Evolutionary conservation across 2,329 filamentous ascomycete species (phyloP), one percentile per base, ranked within the genome.

Genomic region (Epichloe scottii): DNA sequence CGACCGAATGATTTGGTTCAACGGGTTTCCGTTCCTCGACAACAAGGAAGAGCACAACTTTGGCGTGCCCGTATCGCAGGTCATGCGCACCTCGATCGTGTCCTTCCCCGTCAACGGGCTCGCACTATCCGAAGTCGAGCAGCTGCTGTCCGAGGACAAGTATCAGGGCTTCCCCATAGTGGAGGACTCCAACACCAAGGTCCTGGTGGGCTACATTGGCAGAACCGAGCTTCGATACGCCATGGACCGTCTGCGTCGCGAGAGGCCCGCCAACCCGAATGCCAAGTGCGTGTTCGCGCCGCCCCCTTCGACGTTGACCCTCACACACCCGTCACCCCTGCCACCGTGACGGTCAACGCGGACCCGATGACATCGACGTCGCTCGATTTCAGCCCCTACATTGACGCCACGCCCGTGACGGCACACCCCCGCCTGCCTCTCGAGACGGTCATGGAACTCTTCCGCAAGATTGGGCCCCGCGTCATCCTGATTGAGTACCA

Each of bases 1-100:
- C 21, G 93, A 98, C 66, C 85, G 89, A 55, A 95, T 96, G 88
- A 98, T 98, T 60, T 95, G 89, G 85, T 95, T 96, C 70, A 97
- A 89, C 59, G 93, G 93, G 1, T 95, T 96, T 62, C 93, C 93
- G 0, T 98, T 94, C 69, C 76, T 98, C 3, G 93, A 98, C 69
- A 94, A 87, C 67, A 98, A 98, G 64, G 91, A 97, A 67, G 93
- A 97, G 52, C 90, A 96, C 68, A 90, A 90, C 49, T 96, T 97
- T 67, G 91, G 90, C 45, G 90, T 97, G 0, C 86, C 93, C 0
- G 93, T 97, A 10, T 93, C 88, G 0, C 81, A 87, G 55, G 88
- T 87, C 56, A 96, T 97, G 90, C 90, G 84, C 1, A 78, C 78
- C 2, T 79, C 87, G 48, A 77, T 90, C 0, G 80, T 87, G 2